Percentiles rank a stretch among this genome's conserved stretches.
Conservation (phyloP, 306 rosid species). For the Pachyrhizus erosus region DNA sequence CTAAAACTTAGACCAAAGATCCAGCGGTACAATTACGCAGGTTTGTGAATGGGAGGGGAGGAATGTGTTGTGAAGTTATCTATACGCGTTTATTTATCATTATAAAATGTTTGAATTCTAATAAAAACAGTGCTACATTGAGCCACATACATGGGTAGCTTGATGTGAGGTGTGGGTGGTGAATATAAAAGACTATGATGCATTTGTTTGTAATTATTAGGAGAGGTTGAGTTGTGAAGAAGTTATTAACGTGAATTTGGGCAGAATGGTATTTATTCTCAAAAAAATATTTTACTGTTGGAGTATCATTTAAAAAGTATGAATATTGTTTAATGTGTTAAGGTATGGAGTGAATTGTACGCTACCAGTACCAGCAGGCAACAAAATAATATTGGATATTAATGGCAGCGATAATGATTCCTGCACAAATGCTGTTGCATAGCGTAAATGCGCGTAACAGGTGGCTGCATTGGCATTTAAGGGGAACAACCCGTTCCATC, state of each 20-base stretch:
- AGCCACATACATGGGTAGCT: background rate
- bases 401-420: conserved; percentile 27
- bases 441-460: conserved; percentile 20
- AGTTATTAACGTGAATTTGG: background rate
- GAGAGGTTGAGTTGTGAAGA: background rate
- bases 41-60: conserved; percentile 21
- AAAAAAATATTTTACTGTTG: background rate
- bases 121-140: background rate
- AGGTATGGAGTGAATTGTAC: conserved; percentile 9
- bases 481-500: background rate
- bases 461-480: conserved; percentile 21
- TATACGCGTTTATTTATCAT: background rate
- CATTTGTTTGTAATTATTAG: background rate
- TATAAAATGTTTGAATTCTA: background rate
- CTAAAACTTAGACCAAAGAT: background rate
- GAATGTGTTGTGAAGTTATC: background rate
- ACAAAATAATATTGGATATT: conserved; percentile 11
- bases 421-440: background rate
- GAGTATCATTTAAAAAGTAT: background rate
- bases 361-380: background rate
- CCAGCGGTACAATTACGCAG: background rate
- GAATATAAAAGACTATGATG: no score
- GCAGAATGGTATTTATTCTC: background rate
- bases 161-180: background rate
- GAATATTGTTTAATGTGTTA: no score